Percentiles rank a stretch among this genome's conserved stretches.
Conservation (phyloP, 164 flowering plant genomes). For the Macadamia tetraphylla region DNA sequence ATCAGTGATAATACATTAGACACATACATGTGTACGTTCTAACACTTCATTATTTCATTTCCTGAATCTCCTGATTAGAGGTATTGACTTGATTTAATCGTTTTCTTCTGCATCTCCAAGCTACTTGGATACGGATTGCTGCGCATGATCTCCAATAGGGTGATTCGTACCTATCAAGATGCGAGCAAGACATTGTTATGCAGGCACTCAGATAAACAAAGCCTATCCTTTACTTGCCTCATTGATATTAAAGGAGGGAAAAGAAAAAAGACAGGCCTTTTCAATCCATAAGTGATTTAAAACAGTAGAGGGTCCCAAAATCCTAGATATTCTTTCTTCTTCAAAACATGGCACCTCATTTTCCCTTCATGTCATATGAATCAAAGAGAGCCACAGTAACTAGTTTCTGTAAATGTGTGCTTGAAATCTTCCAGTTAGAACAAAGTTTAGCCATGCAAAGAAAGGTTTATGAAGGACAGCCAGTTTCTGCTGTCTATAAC, state of each 20-base stretch:
- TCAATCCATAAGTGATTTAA: not conserved
- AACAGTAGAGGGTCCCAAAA: not conserved
- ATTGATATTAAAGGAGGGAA: not conserved
- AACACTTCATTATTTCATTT: not conserved
- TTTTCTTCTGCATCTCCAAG: conserved; percentile 33
- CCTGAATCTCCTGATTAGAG: not conserved
- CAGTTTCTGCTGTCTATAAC: too few relatives aligned
- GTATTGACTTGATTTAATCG: conserved; percentile 15
- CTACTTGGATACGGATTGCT: conserved; percentile 28
- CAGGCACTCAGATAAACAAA: not conserved
- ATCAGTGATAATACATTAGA: too few relatives aligned
- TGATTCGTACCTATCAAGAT: conserved; percentile 25
- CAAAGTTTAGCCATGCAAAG: too few relatives aligned
- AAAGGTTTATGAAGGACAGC: too few relatives aligned
- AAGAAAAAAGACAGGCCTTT: not conserved
- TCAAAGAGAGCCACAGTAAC: not conserved
- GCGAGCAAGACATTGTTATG: not conserved
- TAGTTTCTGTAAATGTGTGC: too few relatives aligned
- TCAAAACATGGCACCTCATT: not conserved
- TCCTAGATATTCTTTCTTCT: not conserved
- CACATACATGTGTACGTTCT: too few relatives aligned
- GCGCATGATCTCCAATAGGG: conserved; percentile 32
- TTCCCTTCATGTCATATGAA: not conserved
- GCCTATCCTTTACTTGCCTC: not conserved
- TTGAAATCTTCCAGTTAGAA: not conserved